Evolutionary conservation across 2,329 filamentous ascomycete species (phyloP).

Genomic region (Stagonosporopsis tanaceti): DNA sequence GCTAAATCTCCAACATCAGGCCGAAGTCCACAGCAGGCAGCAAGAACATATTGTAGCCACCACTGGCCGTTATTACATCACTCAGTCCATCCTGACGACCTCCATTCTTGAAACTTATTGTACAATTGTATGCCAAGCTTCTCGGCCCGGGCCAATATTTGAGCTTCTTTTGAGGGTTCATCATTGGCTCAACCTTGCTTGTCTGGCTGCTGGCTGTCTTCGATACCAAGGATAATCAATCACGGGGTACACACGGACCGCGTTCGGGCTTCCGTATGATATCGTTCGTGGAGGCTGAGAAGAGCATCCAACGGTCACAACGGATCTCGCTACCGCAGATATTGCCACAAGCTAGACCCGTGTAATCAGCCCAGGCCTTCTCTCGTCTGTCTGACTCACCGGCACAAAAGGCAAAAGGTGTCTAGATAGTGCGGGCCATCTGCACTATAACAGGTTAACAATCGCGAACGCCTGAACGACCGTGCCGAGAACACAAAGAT

Average conservation of each 20-base stretch:
- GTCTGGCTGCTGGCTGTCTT: background rate
- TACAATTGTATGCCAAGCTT: conserved; percentile 6
- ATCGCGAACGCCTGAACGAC: background rate
- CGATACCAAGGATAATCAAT: background rate
- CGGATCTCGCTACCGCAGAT: conserved; percentile 2
- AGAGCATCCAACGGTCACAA: conserved; percentile 5
- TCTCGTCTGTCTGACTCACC: background rate
- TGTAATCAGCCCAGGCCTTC: background rate
- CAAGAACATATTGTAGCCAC: background rate
- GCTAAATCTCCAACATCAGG: background rate
- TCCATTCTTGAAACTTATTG: background rate
- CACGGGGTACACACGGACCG: conserved; percentile 3
- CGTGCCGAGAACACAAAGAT: conserved; percentile 5
- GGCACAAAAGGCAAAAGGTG: background rate
- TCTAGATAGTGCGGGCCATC: background rate
- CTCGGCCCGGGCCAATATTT: conserved; percentile 10
- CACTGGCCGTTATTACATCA: background rate
- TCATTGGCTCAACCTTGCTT: conserved; percentile 3
- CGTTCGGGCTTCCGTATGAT: conserved; percentile 14
- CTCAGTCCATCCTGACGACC: background rate
- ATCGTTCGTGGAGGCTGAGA: conserved; percentile 21
- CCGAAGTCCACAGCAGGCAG: background rate
- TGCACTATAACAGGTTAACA: background rate
- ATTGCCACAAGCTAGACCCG: conserved; percentile 6
- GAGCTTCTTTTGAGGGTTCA: background rate